These are phyloP conservation scores for Wickerhamiella shivajii DNA, from an alignment of 805 yeast species.

Conservation along the genomic window DNA sequence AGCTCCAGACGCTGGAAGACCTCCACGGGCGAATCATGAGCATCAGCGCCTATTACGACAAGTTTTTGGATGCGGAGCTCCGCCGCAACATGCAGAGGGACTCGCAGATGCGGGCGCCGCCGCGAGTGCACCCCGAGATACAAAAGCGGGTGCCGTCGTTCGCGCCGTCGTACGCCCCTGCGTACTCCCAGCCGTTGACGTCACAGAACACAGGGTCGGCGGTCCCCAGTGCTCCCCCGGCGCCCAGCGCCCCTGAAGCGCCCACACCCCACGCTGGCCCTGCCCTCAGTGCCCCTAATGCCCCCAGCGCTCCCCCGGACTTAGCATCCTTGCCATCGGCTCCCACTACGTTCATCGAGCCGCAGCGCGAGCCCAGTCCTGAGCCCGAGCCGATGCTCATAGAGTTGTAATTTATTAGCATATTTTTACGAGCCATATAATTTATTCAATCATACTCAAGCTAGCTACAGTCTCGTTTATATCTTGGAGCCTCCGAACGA, in stretches of 20 bases:
- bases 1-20: conserved; percentile 17
- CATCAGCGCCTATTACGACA: conserved; percentile 17
- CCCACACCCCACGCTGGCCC: conserved; percentile 1
- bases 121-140: neutral
- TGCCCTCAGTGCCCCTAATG: conserved; percentile 4
- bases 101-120: neutral
- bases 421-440: too few species aligned
- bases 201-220: conserved; percentile 1
- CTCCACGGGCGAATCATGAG: conserved; percentile 17
- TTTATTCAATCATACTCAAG: too few species aligned
- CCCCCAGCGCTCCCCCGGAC: neutral
- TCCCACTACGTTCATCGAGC: conserved; percentile 6
- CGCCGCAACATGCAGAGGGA: conserved; percentile 8
- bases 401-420: conserved; percentile 9
- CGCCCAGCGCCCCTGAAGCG: conserved; percentile 3
- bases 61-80: conserved; percentile 17
- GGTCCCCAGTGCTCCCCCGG: neutral
- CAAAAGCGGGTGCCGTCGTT: neutral
- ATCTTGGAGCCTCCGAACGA: too few species aligned
- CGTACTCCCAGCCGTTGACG: conserved; percentile 5
- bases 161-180: conserved; percentile 5
- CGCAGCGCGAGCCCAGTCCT: conserved; percentile 1
- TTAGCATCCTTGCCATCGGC: neutral
- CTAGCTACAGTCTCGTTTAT: too few species aligned
- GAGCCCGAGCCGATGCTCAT: conserved; percentile 11